These are phyloP conservation scores for Aspergillus ostianus DNA, from an alignment of 495 filamentous ascomycete species.

Conservation along the genomic window DNA sequence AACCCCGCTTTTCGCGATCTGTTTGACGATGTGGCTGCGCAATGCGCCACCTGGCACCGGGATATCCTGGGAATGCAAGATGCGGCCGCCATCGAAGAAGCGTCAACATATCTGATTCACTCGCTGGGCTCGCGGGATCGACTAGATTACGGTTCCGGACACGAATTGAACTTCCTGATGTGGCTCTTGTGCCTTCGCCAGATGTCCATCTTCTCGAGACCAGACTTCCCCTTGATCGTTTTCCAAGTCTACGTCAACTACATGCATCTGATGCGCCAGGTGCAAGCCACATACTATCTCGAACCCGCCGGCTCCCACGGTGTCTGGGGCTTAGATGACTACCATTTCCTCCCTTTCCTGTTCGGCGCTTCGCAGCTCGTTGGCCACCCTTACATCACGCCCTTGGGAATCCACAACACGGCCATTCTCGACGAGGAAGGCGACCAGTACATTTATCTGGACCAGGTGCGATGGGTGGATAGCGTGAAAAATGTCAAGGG, in stretches of 20 bases:
- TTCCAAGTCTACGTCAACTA: slow-evolving; percentile 78
- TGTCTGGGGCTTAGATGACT: slow-evolving; percentile 96
- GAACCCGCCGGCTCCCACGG: slow-evolving; percentile 95
- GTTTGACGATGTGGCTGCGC: slow-evolving; percentile 66
- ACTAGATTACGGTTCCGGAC: slow-evolving; percentile 97
- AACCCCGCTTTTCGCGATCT: slow-evolving; percentile 87
- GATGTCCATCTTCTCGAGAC: slow-evolving; percentile 58
- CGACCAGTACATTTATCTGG: slow-evolving; percentile 80
- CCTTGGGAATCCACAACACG: slow-evolving; percentile 80
- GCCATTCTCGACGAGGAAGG: slow-evolving; percentile 83
- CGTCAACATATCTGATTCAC: slow-evolving; percentile 75
- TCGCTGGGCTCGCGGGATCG: slow-evolving; percentile 80
- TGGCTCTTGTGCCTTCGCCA: slow-evolving; percentile 91
- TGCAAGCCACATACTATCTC: slow-evolving; percentile 90
- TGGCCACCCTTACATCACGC: slow-evolving; percentile 83
- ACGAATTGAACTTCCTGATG: slow-evolving; percentile 94
- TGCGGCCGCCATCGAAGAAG: slow-evolving; percentile 60
- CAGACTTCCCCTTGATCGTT: slow-evolving; percentile 70
- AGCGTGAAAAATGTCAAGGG: slow-evolving; percentile 95
- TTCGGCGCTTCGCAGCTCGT: slow-evolving; percentile 92
- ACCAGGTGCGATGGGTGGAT: slow-evolving; percentile 91
- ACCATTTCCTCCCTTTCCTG: slow-evolving; percentile 94
- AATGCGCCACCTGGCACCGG: slow-evolving; percentile 40
- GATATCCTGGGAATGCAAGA: slow-evolving; percentile 52
- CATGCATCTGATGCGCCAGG: slow-evolving; percentile 73